Evolutionary conservation across 192 early-diverging fungal genomes (phyloP).

Genomic region (Rhizoclosmatium sp.): DNA sequence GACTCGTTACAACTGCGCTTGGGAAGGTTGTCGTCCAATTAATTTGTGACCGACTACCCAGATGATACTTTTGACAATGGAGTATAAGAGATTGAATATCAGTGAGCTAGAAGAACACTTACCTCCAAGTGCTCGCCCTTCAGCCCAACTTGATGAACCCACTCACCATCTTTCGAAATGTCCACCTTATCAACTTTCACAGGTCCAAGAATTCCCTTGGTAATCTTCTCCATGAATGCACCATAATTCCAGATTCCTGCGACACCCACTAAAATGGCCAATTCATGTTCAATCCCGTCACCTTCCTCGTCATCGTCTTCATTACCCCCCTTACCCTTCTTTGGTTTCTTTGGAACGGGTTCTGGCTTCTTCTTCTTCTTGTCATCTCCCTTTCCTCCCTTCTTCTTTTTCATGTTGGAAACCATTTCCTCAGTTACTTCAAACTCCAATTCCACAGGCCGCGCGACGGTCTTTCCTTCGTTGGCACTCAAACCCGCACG

Average conservation of each 20-base stretch:
- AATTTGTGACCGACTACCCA: too few relatives aligned
- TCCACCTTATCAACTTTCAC: slow-evolving; percentile 29
- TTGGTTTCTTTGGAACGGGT: neutral
- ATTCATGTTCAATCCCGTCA: slow-evolving; percentile 18
- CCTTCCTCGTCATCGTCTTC: neutral
- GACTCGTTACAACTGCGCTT: too few relatives aligned
- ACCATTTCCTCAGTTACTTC: neutral
- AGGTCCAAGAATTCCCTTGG: slow-evolving; percentile 40
- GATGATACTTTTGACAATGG: too few relatives aligned
- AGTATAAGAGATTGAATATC: neutral
- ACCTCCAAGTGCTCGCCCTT: slow-evolving; percentile 35
- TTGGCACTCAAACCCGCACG: neutral
- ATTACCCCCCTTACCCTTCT: neutral
- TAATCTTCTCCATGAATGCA: slow-evolving; percentile 25
- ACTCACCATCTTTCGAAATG: slow-evolving; percentile 34
- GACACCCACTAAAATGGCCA: slow-evolving; percentile 28
- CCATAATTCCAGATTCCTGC: slow-evolving; percentile 40
- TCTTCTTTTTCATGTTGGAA: too few relatives aligned
- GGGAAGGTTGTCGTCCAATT: too few relatives aligned
- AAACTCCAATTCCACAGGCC: neutral
- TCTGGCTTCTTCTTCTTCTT: neutral
- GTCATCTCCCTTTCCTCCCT: neutral
- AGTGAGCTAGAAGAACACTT: neutral
- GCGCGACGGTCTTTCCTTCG: neutral
- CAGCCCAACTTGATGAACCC: slow-evolving; percentile 43